Percentiles rank a stretch among this genome's conserved stretches.
Conservation (phyloP, 2,329 filamentous ascomycete species). For the Hymenoscyphus linearis region DNA sequence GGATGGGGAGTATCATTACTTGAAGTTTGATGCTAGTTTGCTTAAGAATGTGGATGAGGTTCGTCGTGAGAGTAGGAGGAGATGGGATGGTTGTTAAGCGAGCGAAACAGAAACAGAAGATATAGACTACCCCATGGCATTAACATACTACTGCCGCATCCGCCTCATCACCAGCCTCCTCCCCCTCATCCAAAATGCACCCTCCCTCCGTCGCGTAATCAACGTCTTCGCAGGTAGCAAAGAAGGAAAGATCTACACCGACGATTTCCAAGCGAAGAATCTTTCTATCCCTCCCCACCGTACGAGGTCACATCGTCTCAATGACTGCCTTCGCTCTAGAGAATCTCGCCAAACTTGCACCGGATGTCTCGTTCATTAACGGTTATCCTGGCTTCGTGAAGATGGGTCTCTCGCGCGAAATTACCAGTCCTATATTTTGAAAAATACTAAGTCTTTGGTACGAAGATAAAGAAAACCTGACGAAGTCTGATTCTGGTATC, state of each 20-base stretch:
- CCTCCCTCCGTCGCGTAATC: slow-evolving; percentile 45
- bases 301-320: slow-evolving; percentile 14
- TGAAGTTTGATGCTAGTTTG: slow-evolving; percentile 44
- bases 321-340: slow-evolving; percentile 21
- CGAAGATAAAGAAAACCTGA: too few species aligned
- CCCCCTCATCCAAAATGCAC: slow-evolving; percentile 42
- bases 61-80: slow-evolving; percentile 39
- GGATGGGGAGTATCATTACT: slow-evolving; percentile 40
- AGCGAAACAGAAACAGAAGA: slow-evolving; percentile 47
- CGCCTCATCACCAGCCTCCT: slow-evolving; percentile 52
- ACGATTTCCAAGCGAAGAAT: slow-evolving; percentile 16
- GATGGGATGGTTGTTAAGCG: slow-evolving; percentile 37
- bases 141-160: slow-evolving; percentile 51
- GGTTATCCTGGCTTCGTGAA: slow-evolving; percentile 20
- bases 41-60: slow-evolving; percentile 44
- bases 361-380: slow-evolving; percentile 21
- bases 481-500: too few species aligned
- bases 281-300: slow-evolving; percentile 16
- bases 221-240: slow-evolving; percentile 25
- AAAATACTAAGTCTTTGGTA: too few species aligned
- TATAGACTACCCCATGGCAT: slow-evolving; percentile 43
- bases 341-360: slow-evolving; percentile 13
- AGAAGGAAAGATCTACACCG: slow-evolving; percentile 19
- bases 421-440: not conserved
- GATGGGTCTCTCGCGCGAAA: slow-evolving; percentile 6